phyloP scores from a whole-genome alignment of 371 early-diverging fungal species.

The Globomyces sp. region DNA sequence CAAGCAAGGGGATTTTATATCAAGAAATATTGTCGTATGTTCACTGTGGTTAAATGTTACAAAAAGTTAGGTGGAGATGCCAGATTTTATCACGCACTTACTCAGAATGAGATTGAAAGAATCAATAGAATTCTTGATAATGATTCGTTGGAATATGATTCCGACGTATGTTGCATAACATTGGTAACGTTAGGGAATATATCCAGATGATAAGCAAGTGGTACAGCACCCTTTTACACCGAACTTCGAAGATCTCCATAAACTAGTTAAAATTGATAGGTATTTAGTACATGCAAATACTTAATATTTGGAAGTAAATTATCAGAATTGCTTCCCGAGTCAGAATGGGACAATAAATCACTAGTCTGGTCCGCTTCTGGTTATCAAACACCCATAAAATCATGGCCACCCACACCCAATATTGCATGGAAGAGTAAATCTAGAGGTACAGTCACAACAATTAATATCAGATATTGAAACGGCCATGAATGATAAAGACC shows the following conservation, averaged over 20 bases:
- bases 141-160: background rate
- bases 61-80: conserved; percentile 47
- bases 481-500: background rate
- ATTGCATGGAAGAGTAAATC: background rate
- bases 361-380: conserved; percentile 1
- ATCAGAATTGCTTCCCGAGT: background rate
- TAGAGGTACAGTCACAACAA: background rate
- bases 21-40: conserved; percentile 44
- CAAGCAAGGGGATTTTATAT: conserved; percentile 45
- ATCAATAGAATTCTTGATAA: conserved; percentile 24
- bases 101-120: conserved; percentile 43
- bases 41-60: no score
- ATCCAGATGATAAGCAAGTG: background rate
- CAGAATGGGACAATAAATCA: background rate
- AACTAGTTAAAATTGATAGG: conserved; percentile 7
- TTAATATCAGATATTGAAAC: conserved; percentile 1
- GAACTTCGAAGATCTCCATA: background rate
- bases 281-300: background rate
- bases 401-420: background rate
- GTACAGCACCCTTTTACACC: conserved; percentile 1
- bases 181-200: background rate
- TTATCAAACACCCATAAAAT: background rate
- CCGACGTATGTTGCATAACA: background rate
- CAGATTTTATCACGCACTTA: conserved; percentile 49
- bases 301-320: background rate